Evolutionary conservation across 441 rosid species (phyloP).

Genomic region (Brassica hybrid): DNA sequence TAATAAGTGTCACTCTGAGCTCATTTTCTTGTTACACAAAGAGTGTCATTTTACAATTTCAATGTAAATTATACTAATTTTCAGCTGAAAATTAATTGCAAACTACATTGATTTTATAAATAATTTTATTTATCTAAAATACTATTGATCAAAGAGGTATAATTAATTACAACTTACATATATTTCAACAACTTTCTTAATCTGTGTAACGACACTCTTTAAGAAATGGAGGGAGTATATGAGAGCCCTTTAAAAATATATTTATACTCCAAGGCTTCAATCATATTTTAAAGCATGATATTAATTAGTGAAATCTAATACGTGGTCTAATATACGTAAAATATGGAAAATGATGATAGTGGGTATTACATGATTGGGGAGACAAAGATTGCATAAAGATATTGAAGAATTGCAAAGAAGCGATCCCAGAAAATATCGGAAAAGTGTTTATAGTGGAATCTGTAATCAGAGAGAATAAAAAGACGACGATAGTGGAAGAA

Average conservation of each 20-base stretch:
- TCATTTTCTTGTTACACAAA: too few relatives aligned
- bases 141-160: too few relatives aligned
- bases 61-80: too few relatives aligned
- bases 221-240: neutral
- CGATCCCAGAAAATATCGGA: conserved; percentile 52
- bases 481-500: conserved; percentile 29
- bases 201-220: too few relatives aligned
- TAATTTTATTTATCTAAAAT: too few relatives aligned
- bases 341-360: conserved; percentile 40
- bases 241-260: neutral
- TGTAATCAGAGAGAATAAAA: conserved; percentile 48
- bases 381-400: conserved; percentile 72
- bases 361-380: conserved; percentile 79
- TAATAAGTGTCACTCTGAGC: too few relatives aligned
- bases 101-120: too few relatives aligned
- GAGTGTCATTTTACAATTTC: too few relatives aligned
- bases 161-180: too few relatives aligned
- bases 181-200: too few relatives aligned
- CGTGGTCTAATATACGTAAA: conserved; percentile 3
- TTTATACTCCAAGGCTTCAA: neutral
- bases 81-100: too few relatives aligned
- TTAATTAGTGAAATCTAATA: neutral
- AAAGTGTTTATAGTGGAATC: conserved; percentile 69
- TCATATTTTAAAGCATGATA: neutral
- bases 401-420: conserved; percentile 66